Evolutionary conservation across 257 asterid species (phyloP), one percentile per base, ranked within the genome.

Genomic region (Ehretia macrophylla): DNA sequence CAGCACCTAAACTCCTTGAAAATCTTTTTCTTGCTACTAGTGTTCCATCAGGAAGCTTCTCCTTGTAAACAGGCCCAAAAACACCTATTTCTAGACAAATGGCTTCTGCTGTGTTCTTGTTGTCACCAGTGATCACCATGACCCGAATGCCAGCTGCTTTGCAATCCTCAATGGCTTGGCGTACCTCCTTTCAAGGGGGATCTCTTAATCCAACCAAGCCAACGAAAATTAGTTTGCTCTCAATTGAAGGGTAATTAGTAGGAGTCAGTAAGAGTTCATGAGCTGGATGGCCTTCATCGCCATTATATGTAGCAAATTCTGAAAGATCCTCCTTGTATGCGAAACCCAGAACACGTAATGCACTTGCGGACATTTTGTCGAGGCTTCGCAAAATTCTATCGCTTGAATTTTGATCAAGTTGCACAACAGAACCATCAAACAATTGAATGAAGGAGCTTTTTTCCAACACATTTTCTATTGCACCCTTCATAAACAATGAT

Each of bases 121-220:
- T 82, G 64, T 93, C 99, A 58, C 99, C 99, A 11, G 99, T 93
- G 57, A 93, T 93, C 10, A 93, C 99, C 95, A 93, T 93, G 60
- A 93, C 99, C 56, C 84, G 85, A 70, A 93, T 93, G 69, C 99
- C 99, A 49, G 99, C 99, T 38, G 90, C 84, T 77, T 94, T 85
- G 77, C 99, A 93, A 66, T 93, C 97, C 66, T 85, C 85, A 52
- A 93, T 82, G 60, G 99, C 99, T 77, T 78, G 81, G 17, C 94
- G 92, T 55, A 93, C 99, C 83, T 93, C 99, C 69, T 79, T 89
- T 68, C 99, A 79, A 11, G 99, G 99, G 60, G 99, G 99, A 70
- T 93, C 99, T 69, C 99, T 79, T 72, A 93, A 65, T 66, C 99
- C 99, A 71, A 90, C 75, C 88, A 93, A 70, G 65, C 99, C 99